Base-by-base conservation (phyloP, 2,329 filamentous ascomycete species). In the Mollisia scopiformis region DNA sequence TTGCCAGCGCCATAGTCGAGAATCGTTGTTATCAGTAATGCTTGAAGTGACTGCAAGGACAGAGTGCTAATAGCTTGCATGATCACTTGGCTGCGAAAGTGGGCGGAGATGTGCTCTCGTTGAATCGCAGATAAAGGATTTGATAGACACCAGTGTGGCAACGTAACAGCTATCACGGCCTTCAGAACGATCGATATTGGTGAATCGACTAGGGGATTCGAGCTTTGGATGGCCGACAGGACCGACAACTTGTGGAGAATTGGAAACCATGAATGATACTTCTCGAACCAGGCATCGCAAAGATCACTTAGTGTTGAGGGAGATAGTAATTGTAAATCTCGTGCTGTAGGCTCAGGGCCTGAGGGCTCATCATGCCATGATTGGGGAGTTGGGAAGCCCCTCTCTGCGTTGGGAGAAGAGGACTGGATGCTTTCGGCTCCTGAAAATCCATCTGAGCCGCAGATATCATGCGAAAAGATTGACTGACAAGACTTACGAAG, bases 1-100 rank as follows among this genome's bases (percentile, higher is more conserved):
- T 67, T 67, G 6, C 73, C 72, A 7, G 68, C 67, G 14, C 72
- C 72, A 59, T 71, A 74, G 11, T 73, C 71, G 4, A 69, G 57
- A 16, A 70, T 69, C 3, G 70, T 71, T 14, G 74, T 55, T 25
- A 75, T 72, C 19, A 75, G 57, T 1, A 73, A 61, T 2, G 73
- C 72, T 57, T 75, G 74, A n/a, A 75, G 59, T 2, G 71, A 73
- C 23, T 70, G 64, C 8, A 75, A 61, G 19, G 71, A 73, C 13
- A 65, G 16, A 39, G 68, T 66, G 37, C 68, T 63, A 31, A 73
- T 69, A 1, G 71, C 69, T 53, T 72, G 63, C 56, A 72, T 67
- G 30, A 72, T 59, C 16, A 74, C 65, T 35, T 72, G 61, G 37
- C 70, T 62, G 11, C 69, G 65, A 33, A 73, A 65, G 13, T 71